Evolutionary conservation across 345 rosid genomes (phyloP).

Genomic region (Boechera stricta): DNA sequence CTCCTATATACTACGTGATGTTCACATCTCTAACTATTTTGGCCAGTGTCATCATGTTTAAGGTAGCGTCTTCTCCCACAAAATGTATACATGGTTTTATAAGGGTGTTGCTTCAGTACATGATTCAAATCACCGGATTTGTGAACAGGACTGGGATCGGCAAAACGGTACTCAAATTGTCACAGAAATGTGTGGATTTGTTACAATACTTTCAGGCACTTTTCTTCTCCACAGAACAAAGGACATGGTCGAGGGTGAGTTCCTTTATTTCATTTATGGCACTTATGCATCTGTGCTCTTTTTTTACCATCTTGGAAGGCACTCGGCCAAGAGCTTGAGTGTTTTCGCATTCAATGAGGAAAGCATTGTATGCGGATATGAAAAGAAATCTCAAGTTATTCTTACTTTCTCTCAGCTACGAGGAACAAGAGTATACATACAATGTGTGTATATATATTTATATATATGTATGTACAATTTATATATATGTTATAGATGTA

Average conservation of each 20-base stretch:
- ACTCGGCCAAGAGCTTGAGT: neutral
- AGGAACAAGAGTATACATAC: neutral
- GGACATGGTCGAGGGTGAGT: slow-evolving; percentile 75
- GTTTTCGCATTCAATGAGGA: slow-evolving; percentile 22
- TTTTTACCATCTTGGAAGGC: neutral
- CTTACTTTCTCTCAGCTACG: neutral
- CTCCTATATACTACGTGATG: slow-evolving; percentile 92
- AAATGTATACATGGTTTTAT: neutral
- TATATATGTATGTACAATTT: no score
- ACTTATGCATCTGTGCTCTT: slow-evolving; percentile 5
- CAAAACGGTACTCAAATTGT: slow-evolving; percentile 81
- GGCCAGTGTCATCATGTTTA: slow-evolving; percentile 94
- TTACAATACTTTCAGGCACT: slow-evolving; percentile 81
- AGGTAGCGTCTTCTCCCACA: slow-evolving; percentile 54
- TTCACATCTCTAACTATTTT: slow-evolving; percentile 84
- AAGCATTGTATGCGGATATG: neutral
- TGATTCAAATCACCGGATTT: slow-evolving; percentile 13
- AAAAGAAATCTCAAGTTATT: neutral
- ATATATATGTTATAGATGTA: neutral
- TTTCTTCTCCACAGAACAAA: slow-evolving; percentile 88
- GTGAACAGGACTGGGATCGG: slow-evolving; percentile 81
- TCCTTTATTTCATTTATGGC: slow-evolving; percentile 19
- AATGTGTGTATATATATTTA: neutral
- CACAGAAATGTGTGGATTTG: slow-evolving; percentile 84
- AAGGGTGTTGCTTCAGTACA: slow-evolving; percentile 9